Percentiles rank a stretch among this genome's conserved stretches.
These are phyloP conservation scores for Acanthamoeba polyphaga DNA, from an alignment of 208 protist genomes.

Conservation along the genomic window DNA sequence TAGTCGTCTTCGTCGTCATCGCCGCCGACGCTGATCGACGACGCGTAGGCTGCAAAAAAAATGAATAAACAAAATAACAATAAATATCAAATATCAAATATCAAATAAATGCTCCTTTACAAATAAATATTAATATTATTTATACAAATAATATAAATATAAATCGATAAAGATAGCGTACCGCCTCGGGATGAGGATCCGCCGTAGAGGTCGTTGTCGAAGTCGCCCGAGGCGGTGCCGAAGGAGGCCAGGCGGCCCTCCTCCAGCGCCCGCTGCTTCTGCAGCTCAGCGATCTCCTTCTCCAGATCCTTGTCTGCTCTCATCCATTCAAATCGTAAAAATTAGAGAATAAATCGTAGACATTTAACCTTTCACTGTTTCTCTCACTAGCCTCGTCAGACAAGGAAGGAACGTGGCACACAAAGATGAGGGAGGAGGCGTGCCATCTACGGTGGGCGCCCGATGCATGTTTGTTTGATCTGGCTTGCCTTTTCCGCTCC, in stretches of 20 bases:
- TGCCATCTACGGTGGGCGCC: not conserved
- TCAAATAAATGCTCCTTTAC: too few species aligned
- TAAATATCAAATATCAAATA: not conserved
- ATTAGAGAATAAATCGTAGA: not conserved
- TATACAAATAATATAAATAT: not conserved
- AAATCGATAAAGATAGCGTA: not conserved
- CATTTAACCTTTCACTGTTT: not conserved
- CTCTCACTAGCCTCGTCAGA: not conserved
- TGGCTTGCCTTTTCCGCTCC: too few species aligned
- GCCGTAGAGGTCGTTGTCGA: constrained; percentile 59
- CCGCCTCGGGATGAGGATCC: not conserved
- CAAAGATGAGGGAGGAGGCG: not conserved
- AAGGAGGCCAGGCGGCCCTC: constrained; percentile 66
- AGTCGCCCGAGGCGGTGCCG: constrained; percentile 1
- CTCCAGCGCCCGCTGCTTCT: constrained; percentile 69
- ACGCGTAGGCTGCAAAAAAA: constrained; percentile 30
- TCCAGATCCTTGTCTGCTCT: constrained; percentile 54
- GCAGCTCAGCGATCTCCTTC: constrained; percentile 66
- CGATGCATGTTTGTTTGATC: not conserved
- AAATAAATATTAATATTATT: not conserved
- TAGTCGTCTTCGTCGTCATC: constrained; percentile 69
- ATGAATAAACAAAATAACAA: not conserved
- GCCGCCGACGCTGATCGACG: constrained; percentile 56
- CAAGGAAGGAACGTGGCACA: not conserved
- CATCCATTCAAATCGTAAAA: not conserved